Conservation (phyloP, 2,329 filamentous ascomycete genomes). For the Penicillium sp. region DNA sequence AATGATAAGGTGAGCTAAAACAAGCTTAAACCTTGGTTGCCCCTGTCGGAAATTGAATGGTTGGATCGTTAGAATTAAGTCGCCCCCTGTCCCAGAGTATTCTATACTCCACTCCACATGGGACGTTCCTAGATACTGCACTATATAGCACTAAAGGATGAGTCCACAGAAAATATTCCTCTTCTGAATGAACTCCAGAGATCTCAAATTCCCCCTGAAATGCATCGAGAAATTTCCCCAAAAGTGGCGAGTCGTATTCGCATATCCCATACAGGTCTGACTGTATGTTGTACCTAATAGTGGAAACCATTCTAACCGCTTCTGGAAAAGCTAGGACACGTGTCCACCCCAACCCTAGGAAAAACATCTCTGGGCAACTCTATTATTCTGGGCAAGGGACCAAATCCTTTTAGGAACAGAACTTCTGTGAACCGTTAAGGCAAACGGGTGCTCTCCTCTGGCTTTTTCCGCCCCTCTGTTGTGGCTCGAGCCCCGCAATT, state of each 20-base stretch:
- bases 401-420: not conserved
- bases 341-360: slow-evolving; percentile 10
- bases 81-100: not conserved
- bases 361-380: not conserved
- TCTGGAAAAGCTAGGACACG: slow-evolving; percentile 5
- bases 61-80: slow-evolving; percentile 3
- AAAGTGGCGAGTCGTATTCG: slow-evolving; percentile 9
- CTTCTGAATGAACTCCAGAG: not conserved
- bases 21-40: slow-evolving; percentile 22
- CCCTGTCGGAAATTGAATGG: slow-evolving; percentile 15
- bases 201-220: not conserved
- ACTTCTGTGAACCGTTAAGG: not conserved
- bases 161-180: not conserved
- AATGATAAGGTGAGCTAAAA: slow-evolving; percentile 19
- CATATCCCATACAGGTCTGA: not conserved
- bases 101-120: not conserved
- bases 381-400: slow-evolving; percentile 5
- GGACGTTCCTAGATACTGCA: not conserved
- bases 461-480: not conserved
- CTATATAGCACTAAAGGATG: not conserved
- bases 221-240: not conserved
- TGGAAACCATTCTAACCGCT: not conserved
- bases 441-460: not conserved
- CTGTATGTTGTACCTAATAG: not conserved
- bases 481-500: slow-evolving; percentile 7